phyloP scores from a whole-genome alignment of 1,284 basidiomycete genomes.

The Ganoderma meredithae region DNA sequence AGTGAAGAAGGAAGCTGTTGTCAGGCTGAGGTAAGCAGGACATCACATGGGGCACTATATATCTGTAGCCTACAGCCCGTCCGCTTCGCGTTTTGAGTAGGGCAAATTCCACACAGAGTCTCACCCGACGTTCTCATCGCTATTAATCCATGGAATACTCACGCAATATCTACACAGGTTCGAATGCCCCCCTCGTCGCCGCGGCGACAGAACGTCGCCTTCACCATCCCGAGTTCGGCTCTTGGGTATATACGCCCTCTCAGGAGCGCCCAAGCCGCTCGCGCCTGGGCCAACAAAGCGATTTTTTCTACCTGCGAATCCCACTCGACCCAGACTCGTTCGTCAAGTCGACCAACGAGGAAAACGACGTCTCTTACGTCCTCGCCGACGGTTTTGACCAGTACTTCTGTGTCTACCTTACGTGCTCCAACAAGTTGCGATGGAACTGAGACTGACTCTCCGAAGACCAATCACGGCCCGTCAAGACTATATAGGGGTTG shows the following conservation, averaged over 20 bases:
- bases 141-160: too few relatives aligned
- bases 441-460: too few relatives aligned
- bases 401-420: background rate
- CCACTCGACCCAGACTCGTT: background rate
- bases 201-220: background rate
- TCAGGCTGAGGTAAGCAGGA: background rate
- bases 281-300: background rate
- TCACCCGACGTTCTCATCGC: too few relatives aligned
- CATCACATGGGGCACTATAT: too few relatives aligned
- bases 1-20: background rate
- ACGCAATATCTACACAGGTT: too few relatives aligned
- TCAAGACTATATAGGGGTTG: too few relatives aligned
- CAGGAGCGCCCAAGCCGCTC: background rate
- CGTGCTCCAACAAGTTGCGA: background rate
- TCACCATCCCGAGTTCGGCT: background rate
- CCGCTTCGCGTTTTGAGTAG: too few relatives aligned
- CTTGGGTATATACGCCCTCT: conserved; percentile 6
- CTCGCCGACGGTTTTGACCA: background rate
- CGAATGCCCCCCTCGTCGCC: background rate
- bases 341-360: background rate
- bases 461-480: too few relatives aligned
- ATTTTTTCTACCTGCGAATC: background rate
- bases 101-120: too few relatives aligned
- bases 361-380: background rate
- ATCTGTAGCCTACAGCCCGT: too few relatives aligned